phyloP scores from a whole-genome alignment of 305 asterid genomes.

The Solanum aculeatissimum region DNA sequence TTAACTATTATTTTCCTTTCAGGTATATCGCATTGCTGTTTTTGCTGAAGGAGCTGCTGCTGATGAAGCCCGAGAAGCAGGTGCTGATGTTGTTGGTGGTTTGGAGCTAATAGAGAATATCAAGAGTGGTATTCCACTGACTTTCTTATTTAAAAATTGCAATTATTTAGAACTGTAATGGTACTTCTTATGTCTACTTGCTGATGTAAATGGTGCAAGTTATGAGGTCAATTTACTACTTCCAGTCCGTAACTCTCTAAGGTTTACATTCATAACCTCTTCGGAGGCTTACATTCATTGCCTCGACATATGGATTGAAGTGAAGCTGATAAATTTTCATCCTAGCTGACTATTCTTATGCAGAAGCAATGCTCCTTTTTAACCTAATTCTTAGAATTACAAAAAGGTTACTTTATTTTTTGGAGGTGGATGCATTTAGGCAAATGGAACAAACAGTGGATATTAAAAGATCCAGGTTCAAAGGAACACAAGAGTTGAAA shows the following conservation, averaged over 20 bases:
- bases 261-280: not conserved
- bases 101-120: constrained; percentile 73
- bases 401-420: not conserved
- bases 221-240: not conserved
- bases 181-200: not conserved
- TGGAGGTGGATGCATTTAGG: not conserved
- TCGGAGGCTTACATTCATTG: not conserved
- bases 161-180: not conserved
- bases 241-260: not conserved
- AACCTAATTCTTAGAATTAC: not conserved
- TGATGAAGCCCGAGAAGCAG: constrained; percentile 90
- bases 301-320: not conserved
- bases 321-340: not conserved
- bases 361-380: not conserved
- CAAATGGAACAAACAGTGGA: not conserved
- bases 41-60: constrained; percentile 99
- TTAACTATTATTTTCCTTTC: constrained; percentile 20
- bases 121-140: constrained; percentile 35
- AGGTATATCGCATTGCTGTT: constrained; percentile 77
- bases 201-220: not conserved
- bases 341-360: not conserved
- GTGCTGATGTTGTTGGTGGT: constrained; percentile 93
- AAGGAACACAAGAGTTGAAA: not conserved
- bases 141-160: not conserved
- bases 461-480: not conserved